Percentiles rank a stretch among this genome's conserved stretches.
Evolutionary conservation across 495 filamentous ascomycete species (phyloP).

Genomic region (Astrocystis sublimbata): DNA sequence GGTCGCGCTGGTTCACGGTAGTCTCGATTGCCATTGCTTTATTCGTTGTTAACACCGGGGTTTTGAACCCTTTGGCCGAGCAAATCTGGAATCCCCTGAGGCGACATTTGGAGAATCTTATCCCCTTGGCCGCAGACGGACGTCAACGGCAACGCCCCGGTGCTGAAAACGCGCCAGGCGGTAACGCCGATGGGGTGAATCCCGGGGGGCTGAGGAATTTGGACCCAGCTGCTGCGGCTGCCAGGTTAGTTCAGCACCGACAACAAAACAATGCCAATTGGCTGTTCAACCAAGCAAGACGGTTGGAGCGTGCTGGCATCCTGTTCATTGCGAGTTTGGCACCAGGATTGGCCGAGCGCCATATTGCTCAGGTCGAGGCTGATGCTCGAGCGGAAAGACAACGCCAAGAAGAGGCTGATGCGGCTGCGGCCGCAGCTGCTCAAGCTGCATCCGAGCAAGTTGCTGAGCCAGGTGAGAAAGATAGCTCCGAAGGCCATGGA

Average conservation of each 20-base stretch:
- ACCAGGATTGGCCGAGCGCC: conserved; percentile 81
- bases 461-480: neutral
- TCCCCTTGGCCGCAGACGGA: conserved; percentile 52
- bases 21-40: conserved; percentile 58
- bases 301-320: conserved; percentile 72
- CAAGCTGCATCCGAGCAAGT: neutral
- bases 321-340: conserved; percentile 83
- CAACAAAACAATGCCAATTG: conserved; percentile 51
- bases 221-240: conserved; percentile 55
- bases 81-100: conserved; percentile 63
- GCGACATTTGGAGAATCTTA: conserved; percentile 69
- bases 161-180: conserved; percentile 11
- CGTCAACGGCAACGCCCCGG: conserved; percentile 14
- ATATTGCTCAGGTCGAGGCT: conserved; percentile 69
- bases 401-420: conserved; percentile 49
- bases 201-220: conserved; percentile 31
- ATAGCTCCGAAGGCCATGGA: neutral
- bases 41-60: conserved; percentile 65
- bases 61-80: conserved; percentile 59
- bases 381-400: conserved; percentile 58
- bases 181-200: conserved; percentile 20
- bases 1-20: conserved; percentile 67
- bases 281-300: conserved; percentile 58
- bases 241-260: conserved; percentile 54
- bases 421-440: conserved; percentile 31